Base-by-base conservation (phyloP, 352 stramenopile species). In the Globisporangium middletonii region DNA sequence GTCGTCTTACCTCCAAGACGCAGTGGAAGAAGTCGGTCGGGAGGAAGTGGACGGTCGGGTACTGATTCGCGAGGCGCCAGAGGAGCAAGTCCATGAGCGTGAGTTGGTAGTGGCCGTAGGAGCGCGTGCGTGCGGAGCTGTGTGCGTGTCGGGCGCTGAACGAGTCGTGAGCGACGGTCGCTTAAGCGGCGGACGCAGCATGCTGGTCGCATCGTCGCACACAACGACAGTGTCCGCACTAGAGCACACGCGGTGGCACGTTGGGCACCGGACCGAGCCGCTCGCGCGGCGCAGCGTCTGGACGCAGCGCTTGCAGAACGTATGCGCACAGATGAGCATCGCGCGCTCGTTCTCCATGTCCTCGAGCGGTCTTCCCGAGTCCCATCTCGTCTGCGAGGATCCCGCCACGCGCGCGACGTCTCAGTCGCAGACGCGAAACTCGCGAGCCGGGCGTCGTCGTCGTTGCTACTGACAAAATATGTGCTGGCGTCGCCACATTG, bases 351-450 rank as follows among this genome's bases (percentile, higher is more conserved):
- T 65, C 2, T 70, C 60, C 50, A 96, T 80, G 35, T 71, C 55
- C 45, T 90, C 75, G 2, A 96, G 70, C 84, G 0, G 87, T 96
- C 69, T 96, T 87, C 30, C 94, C 73, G 49, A 92, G 62, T 12
- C 94, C 94, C 92, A 98, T 98, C 60, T 92, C 85, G 57, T 98
- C 94, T 2, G 89, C 90, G 50, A 98, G 69, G 57, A 98, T 96
- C 0, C 94, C 92, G 54, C 91, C 92, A 23, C 65, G 71, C 4
- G 89, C 53, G 7, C 7, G 41, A 45, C 19, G 60, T 19, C 30
- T 65, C 44, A 27, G 23, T 28, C 4, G 41, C 11, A 38, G 33
- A 38, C 7, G 33, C 33, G 33, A 38, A 9, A 9, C 33, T 9
- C 33, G 4, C 12, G 33, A 38, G 33, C 7, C 7, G 23, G 23